Evolutionary conservation across 345 rosid genomes (phyloP).

Genomic region (Hibiscus syriacus): DNA sequence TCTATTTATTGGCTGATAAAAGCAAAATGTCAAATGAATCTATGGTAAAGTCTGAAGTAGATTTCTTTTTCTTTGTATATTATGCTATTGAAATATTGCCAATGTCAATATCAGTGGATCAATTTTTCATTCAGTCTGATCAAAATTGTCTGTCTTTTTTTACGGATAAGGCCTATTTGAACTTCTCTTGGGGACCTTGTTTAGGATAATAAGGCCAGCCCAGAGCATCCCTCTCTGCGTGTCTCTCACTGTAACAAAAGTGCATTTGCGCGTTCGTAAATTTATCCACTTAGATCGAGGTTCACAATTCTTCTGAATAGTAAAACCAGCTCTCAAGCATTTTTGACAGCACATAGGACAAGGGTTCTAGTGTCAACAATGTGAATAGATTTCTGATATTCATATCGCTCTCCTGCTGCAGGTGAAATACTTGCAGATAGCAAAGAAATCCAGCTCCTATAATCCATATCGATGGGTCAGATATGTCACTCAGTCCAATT

Average conservation of each 20-base stretch:
- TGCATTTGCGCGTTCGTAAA: background rate
- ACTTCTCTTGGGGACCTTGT: background rate
- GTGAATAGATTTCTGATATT: background rate
- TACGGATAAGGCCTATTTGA: background rate
- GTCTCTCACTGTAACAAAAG: too few relatives aligned
- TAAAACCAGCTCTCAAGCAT: background rate
- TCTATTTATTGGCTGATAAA: background rate
- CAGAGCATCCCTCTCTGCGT: too few relatives aligned
- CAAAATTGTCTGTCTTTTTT: background rate
- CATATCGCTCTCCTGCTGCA: constrained; percentile 23
- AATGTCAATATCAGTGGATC: background rate
- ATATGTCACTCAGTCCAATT: constrained; percentile 94
- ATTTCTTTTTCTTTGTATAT: background rate
- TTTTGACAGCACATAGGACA: background rate
- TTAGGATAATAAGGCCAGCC: background rate
- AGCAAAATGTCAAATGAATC: background rate
- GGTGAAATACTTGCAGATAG: constrained; percentile 98
- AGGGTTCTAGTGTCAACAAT: background rate
- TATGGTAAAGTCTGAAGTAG: background rate
- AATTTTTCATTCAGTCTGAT: background rate
- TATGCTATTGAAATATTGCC: background rate
- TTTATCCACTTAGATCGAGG: background rate
- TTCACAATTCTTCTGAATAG: background rate
- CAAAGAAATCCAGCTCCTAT: constrained; percentile 68
- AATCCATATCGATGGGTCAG: constrained; percentile 98